These are phyloP conservation scores for Mallotus japonicus DNA, from an alignment of 441 rosid species.

Conservation along the genomic window DNA sequence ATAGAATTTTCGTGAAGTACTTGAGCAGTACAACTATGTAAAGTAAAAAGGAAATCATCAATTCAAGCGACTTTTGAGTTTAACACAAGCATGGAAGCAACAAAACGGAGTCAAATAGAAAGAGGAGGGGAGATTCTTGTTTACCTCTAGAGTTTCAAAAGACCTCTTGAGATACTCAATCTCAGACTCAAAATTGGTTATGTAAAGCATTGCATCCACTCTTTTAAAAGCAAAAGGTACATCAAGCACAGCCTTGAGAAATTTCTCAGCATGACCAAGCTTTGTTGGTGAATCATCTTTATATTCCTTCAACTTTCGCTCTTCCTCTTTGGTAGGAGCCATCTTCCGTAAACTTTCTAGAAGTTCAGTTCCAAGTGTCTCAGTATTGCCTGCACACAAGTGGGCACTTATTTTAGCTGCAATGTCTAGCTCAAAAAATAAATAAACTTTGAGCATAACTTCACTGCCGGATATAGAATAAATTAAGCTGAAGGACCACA, in stretches of 20 bases:
- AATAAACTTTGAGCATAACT: not conserved
- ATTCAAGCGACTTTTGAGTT: too few relatives aligned
- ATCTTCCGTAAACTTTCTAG: constrained; percentile 82
- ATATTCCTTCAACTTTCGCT: constrained; percentile 64
- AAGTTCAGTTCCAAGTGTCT: constrained; percentile 85
- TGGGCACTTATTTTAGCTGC: constrained; percentile 3
- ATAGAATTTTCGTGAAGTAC: not conserved
- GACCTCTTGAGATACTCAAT: constrained; percentile 60
- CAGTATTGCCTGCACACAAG: constrained; percentile 64
- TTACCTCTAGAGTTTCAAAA: constrained; percentile 73
- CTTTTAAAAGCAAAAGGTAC: constrained; percentile 78
- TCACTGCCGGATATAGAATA: not conserved
- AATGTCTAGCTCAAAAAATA: not conserved
- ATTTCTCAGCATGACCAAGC: constrained; percentile 76
- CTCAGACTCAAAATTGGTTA: constrained; percentile 68
- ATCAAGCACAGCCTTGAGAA: constrained; percentile 71
- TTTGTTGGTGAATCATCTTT: constrained; percentile 70
- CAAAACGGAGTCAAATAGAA: not conserved
- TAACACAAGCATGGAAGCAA: too few relatives aligned
- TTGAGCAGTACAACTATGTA: too few relatives aligned
- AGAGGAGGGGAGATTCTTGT: not conserved
- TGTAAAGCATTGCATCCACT: constrained; percentile 69
- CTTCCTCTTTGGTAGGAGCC: constrained; percentile 93
- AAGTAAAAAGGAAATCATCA: not conserved
- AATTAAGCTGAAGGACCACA: not conserved